A percentile compares a stretch with the other conserved stretches of the same genome.
phyloP scores from a whole-genome alignment of 176 grass and related monocot species.

The Tillandsia fasciculata region DNA sequence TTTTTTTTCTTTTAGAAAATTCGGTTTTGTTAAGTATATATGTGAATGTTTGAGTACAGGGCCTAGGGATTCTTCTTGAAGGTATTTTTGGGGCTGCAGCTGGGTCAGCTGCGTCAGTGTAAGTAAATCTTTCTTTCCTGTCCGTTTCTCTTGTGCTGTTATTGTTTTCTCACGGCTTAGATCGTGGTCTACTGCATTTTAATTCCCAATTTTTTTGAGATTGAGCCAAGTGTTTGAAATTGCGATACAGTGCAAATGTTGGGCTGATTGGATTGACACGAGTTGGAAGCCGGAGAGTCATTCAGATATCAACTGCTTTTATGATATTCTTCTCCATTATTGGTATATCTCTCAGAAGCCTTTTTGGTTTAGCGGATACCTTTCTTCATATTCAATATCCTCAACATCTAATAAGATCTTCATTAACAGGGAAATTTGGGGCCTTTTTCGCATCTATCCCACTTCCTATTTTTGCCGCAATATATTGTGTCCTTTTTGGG shows the following conservation, averaged over 20 bases:
- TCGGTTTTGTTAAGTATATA: too few species aligned
- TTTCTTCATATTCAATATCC: neutral
- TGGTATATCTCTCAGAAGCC: conserved; percentile 30
- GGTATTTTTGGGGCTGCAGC: conserved; percentile 67
- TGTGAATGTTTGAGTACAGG: conserved; percentile 34
- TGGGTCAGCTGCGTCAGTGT: conserved; percentile 89
- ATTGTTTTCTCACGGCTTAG: neutral
- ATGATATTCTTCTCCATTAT: conserved; percentile 98
- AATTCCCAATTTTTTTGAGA: neutral
- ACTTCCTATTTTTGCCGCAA: conserved; percentile 80
- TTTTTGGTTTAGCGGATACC: neutral
- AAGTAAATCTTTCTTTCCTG: conserved; percentile 18
- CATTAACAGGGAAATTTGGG: conserved; percentile 86
- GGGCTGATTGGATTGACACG: conserved; percentile 82
- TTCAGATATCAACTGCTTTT: conserved; percentile 93
- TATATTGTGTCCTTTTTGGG: conserved; percentile 87
- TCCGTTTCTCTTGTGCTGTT: neutral
- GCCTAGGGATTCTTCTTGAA: conserved; percentile 81
- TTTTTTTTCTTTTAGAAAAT: neutral
- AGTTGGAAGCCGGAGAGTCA: conserved; percentile 85
- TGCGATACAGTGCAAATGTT: conserved; percentile 69
- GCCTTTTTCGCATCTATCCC: conserved; percentile 96
- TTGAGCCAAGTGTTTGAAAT: neutral
- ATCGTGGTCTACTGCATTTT: neutral
- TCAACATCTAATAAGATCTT: neutral